A percentile compares a stretch with the other conserved stretches of the same genome.
phyloP scores from a whole-genome alignment of 202 grass and related monocot genomes.

The Schoenoplectus tabernaemontani region DNA sequence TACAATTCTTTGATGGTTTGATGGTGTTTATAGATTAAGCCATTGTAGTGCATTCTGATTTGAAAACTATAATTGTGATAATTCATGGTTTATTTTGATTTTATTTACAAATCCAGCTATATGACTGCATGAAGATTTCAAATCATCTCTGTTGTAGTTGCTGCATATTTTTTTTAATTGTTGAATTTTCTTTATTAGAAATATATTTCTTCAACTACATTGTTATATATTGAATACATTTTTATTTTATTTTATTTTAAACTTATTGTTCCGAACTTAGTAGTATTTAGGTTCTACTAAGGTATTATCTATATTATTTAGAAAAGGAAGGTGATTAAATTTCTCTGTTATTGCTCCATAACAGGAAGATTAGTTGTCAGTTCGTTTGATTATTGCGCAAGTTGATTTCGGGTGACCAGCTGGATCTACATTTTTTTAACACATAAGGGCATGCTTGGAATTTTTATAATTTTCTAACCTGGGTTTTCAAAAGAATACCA shows the following conservation, averaged over 20 bases:
- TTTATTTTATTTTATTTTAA: background rate
- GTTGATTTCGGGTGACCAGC: background rate
- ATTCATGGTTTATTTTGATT: background rate
- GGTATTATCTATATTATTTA: background rate
- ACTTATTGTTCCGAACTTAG: no score
- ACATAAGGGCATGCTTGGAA: background rate
- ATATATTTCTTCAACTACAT: background rate
- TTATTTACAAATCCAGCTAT: background rate
- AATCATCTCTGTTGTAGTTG: background rate
- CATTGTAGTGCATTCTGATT: background rate
- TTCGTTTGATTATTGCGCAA: background rate
- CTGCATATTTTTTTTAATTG: background rate
- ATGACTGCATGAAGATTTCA: background rate
- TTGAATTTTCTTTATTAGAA: background rate
- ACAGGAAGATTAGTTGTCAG: conserved; percentile 1
- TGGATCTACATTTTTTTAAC: background rate
- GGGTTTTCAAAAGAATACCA: background rate
- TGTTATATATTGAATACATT: background rate
- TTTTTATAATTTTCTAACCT: background rate
- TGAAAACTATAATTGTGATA: background rate
- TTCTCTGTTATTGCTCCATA: background rate
- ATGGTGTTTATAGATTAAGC: background rate
- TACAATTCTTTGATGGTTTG: background rate
- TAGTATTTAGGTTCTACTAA: no score
- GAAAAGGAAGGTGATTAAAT: background rate